These are phyloP conservation scores for Panicum miliaceum DNA, from an alignment of 176 grass and related monocot species.

Conservation along the genomic window DNA sequence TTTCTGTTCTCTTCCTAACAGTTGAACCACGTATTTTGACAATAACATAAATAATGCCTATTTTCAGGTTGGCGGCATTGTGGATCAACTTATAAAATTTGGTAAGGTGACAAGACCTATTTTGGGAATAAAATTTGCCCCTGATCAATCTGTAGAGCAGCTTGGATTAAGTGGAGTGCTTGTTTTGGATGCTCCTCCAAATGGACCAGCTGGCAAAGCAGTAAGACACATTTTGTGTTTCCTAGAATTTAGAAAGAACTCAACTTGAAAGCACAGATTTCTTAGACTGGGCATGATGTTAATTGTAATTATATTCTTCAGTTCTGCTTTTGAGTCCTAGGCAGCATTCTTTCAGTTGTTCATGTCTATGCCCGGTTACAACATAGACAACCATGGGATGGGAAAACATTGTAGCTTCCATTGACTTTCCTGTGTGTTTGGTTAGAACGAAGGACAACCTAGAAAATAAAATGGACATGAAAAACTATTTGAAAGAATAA, in stretches of 20 bases:
- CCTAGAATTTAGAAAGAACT: background rate
- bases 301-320: background rate
- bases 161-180: slow-evolving; percentile 98
- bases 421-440: background rate
- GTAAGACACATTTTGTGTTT: slow-evolving; percentile 43
- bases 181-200: slow-evolving; percentile 92
- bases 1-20: slow-evolving; percentile 19
- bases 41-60: background rate
- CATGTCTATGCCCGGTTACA: background rate
- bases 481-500: background rate
- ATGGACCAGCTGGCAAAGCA: slow-evolving; percentile 98
- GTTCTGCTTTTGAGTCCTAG: background rate
- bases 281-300: background rate
- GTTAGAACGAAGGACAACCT: background rate
- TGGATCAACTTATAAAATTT: slow-evolving; percentile 93
- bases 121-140: slow-evolving; percentile 98
- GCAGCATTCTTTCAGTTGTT: background rate
- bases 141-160: slow-evolving; percentile 98
- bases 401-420: background rate
- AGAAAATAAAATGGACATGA: background rate
- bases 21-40: background rate
- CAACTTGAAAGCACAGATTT: background rate
- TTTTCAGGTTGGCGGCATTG: slow-evolving; percentile 90
- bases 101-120: slow-evolving; percentile 98
- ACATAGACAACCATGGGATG: background rate